Conservation (phyloP, 805 yeast species). For the Dipodascopsis uninucleata region DNA sequence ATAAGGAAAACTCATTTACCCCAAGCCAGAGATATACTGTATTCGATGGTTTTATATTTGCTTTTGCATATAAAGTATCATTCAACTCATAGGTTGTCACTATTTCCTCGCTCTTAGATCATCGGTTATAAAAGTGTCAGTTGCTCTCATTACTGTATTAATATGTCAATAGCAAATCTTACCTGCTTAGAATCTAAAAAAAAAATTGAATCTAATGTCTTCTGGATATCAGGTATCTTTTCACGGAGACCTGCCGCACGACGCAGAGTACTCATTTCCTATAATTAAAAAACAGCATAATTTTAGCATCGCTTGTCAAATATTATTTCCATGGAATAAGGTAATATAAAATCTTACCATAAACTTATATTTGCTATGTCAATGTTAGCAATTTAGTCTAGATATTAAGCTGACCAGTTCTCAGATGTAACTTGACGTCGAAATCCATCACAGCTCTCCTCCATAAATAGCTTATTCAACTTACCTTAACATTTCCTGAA, state of each 20-base stretch:
- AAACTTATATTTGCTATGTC: constrained; percentile 64
- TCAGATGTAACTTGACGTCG: too few species aligned
- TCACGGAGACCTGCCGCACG: constrained; percentile 47
- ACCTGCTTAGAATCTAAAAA: constrained; percentile 50
- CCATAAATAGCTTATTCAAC: constrained; percentile 5
- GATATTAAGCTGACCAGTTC: too few species aligned
- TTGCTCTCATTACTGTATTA: constrained; percentile 25
- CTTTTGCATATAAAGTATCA: constrained; percentile 86
- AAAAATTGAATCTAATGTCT: constrained; percentile 71
- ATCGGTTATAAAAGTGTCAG: neutral
- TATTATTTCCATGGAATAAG: constrained; percentile 44
- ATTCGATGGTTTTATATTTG: constrained; percentile 59
- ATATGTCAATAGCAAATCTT: constrained; percentile 9
- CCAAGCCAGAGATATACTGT: constrained; percentile 93
- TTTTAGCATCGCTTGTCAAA: neutral
- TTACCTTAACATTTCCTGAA: constrained; percentile 76
- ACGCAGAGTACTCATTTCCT: constrained; percentile 43
- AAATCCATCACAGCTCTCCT: too few species aligned
- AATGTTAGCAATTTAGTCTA: too few species aligned
- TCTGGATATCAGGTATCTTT: constrained; percentile 88
- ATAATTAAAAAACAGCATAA: constrained; percentile 33
- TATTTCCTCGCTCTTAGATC: constrained; percentile 39
- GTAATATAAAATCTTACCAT: constrained; percentile 73
- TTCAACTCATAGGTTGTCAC: constrained; percentile 86
- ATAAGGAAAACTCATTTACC: constrained; percentile 20